A percentile compares a stretch with the other conserved stretches of the same genome.
These are phyloP conservation scores for Rhododendron griersonianum DNA, from an alignment of 148 eudicot species.

Conservation along the genomic window DNA sequence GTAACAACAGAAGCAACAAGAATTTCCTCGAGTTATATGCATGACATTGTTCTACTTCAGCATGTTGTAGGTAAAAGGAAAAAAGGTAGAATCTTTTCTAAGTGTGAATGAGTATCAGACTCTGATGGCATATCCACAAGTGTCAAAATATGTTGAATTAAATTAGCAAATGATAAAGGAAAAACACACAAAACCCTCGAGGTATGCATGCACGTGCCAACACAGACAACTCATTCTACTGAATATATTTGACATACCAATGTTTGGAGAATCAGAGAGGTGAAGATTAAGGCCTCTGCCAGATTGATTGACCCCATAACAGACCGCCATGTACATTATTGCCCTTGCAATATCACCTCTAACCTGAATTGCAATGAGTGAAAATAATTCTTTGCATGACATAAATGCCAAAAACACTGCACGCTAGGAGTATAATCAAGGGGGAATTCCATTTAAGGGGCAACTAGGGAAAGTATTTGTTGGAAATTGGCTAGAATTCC, in stretches of 20 bases:
- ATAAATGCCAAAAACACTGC: neutral
- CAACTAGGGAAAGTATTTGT: neutral
- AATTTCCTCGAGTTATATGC: neutral
- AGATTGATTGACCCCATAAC: slow-evolving; percentile 41
- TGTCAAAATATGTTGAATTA: neutral
- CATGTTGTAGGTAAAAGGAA: neutral
- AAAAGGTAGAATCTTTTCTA: neutral
- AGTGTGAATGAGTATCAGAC: neutral
- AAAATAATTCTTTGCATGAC: neutral
- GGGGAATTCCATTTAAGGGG: neutral
- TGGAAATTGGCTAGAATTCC: no score
- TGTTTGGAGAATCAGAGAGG: slow-evolving; percentile 46
- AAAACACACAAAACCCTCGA: neutral
- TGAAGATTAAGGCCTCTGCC: slow-evolving; percentile 38
- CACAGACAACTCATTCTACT: neutral
- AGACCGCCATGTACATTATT: slow-evolving; percentile 56
- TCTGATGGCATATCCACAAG: neutral
- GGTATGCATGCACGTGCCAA: no score
- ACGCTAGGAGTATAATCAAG: neutral
- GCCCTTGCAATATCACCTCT: slow-evolving; percentile 63
- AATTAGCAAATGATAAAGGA: neutral
- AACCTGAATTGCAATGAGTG: slow-evolving; percentile 27
- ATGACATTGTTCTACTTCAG: neutral
- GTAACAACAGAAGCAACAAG: neutral
- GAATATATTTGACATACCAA: slow-evolving; percentile 27